Evolutionary conservation across 441 rosid species (phyloP), one percentile per base, ranked within the genome.

Genomic region (Adansonia grandidieri): DNA sequence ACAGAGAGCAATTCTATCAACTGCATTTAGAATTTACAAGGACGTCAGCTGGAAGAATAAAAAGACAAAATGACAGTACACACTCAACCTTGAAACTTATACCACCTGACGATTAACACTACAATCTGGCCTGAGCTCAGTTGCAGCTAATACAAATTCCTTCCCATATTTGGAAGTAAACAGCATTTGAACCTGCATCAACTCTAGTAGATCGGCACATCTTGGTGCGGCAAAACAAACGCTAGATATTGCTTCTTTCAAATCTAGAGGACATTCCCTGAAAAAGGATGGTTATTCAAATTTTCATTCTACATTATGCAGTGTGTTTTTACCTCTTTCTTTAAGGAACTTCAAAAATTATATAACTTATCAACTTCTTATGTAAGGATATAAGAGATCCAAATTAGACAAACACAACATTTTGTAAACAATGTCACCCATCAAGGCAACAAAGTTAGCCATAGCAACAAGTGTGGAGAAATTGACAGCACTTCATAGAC

Each of bases 261-360:
- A 82, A 88, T 96, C 98, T 67, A 94, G 45, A 75, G 98, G 99
- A 68, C 98, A 96, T 79, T 96, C 98, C 95, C 98, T 94, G 87
- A 28, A 84, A 77, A 42, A 76, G 44, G 48, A 63, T 37, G 24
- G 28, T 32, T 51, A 11, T 63, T 83, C 45, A 78, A 68, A 51
- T 37, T 48, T 68, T 72, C 63, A 64, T 56, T 68, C 63, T 32
- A 48, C 47, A 71, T 73, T 24, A 53, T 11, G 10, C 58, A 11
- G 74, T 60, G 54, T 62, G 19, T 19, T 72, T 14, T 22, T 17
- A 58, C 54, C 6, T 65, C 6, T 8, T 19, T 32, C 17, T 50
- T 50, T 22, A 15, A 44, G 64, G 48, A 78, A 57, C 70, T 71
- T 37, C 0, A 54, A 72, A 10, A 50, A 8, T 32, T 37, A 10